These are phyloP conservation scores for Nakaseomyces glabratus DNA, from an alignment of 1,139 yeast genomes.

Conservation along the genomic window DNA sequence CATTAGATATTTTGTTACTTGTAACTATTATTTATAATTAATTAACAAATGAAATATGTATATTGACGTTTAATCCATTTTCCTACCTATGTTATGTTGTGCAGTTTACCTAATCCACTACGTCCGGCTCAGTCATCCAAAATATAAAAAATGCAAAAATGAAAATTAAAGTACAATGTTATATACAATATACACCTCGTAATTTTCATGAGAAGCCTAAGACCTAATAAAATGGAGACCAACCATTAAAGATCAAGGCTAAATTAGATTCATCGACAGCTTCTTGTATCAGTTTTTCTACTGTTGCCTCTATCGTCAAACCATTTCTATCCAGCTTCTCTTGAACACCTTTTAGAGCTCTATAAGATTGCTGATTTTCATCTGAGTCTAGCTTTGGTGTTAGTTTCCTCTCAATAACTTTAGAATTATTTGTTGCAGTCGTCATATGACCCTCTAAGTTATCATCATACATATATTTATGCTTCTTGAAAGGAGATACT, in stretches of 20 bases:
- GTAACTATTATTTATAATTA: too few relatives aligned
- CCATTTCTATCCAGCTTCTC: constrained; percentile 60
- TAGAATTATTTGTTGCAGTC: not conserved
- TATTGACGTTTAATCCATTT: too few relatives aligned
- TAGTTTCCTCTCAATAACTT: not conserved
- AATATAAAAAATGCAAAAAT: not conserved
- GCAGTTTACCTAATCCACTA: too few relatives aligned
- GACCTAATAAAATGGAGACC: constrained; percentile 51
- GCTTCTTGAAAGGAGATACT: constrained; percentile 58
- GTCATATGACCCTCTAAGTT: constrained; percentile 13
- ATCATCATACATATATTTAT: constrained; percentile 31
- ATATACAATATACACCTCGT: constrained; percentile 4
- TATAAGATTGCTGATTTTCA: constrained; percentile 51
- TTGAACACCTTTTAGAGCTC: constrained; percentile 66
- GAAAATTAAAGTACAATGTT: not conserved
- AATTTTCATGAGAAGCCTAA: too few relatives aligned
- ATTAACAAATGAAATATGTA: too few relatives aligned
- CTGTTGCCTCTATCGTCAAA: constrained; percentile 74
- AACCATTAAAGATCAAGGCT: constrained; percentile 73
- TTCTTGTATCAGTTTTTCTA: constrained; percentile 68
- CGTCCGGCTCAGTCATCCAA: too few relatives aligned
- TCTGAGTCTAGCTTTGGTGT: constrained; percentile 17
- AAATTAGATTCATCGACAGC: constrained; percentile 63
- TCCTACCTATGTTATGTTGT: too few relatives aligned
- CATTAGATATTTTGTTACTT: too few relatives aligned